Conservation (phyloP, 208 protist species). For the Porcisia deanei region DNA sequence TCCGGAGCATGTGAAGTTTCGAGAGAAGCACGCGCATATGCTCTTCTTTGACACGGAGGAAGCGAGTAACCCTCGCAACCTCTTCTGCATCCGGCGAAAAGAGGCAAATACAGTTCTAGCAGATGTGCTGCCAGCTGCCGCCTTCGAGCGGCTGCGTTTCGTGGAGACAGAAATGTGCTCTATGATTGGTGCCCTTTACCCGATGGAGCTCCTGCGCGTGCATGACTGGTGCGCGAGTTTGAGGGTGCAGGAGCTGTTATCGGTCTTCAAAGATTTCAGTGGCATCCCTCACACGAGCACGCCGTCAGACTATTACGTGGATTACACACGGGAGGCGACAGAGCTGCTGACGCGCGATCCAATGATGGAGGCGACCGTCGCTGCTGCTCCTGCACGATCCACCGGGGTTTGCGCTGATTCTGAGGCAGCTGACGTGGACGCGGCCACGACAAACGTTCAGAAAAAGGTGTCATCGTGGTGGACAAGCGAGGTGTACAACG, state of each 20-base stretch:
- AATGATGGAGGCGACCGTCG: conserved; percentile 12
- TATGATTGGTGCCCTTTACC: conserved; percentile 60
- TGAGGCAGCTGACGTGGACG: conserved; percentile 12
- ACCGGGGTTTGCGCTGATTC: neutral
- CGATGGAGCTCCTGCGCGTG: conserved; percentile 71
- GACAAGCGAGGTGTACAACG: conserved; percentile 85
- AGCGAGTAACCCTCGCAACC: conserved; percentile 51
- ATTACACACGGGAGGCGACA: conserved; percentile 76
- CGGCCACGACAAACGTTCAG: conserved; percentile 63
- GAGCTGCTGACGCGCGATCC: conserved; percentile 54
- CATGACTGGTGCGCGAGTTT: conserved; percentile 28
- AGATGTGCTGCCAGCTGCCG: conserved; percentile 76
- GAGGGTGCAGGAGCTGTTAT: conserved; percentile 24
- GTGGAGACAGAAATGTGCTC: conserved; percentile 71
- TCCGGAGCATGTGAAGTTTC: conserved; percentile 78
- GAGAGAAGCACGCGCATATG: conserved; percentile 69
- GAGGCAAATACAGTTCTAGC: conserved; percentile 77
- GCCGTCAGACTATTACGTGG: conserved; percentile 61
- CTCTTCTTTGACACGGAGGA: conserved; percentile 70
- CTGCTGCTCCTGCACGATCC: neutral
- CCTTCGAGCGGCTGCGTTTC: conserved; percentile 83
- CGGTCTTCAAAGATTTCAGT: conserved; percentile 48
- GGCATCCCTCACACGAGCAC: conserved; percentile 71
- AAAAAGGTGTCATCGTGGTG: conserved; percentile 90
- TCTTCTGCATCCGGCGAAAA: conserved; percentile 82